phyloP scores from a whole-genome alignment of 108 stramenopile species.

The Conticribra guillardii region DNA sequence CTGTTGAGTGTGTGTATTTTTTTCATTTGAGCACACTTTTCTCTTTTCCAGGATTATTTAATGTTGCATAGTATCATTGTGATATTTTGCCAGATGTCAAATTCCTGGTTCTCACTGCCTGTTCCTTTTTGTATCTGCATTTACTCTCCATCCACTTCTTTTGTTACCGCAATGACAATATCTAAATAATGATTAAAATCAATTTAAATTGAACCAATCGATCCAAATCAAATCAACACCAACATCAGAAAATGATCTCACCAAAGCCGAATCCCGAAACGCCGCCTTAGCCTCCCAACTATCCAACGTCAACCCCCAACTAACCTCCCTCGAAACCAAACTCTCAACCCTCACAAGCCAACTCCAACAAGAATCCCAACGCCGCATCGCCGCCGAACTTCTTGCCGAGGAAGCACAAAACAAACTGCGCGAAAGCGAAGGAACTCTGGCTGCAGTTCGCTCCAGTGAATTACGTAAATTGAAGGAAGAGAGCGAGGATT shows the following conservation, averaged over 20 bases:
- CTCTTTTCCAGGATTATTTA: no score
- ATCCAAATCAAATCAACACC: no score
- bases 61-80: no score
- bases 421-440: constrained; percentile 72
- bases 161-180: not conserved
- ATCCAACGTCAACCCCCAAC: constrained; percentile 84
- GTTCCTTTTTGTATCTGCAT: no score
- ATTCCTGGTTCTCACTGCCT: no score
- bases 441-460: constrained; percentile 41
- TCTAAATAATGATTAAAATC: no score
- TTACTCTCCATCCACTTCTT: not conserved
- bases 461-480: constrained; percentile 48
- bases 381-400: constrained; percentile 76
- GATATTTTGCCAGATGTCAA: no score
- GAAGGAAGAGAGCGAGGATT: constrained; percentile 78
- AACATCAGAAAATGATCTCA: constrained; percentile 72
- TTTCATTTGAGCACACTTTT: not conserved
- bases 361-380: constrained; percentile 67
- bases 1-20: not conserved
- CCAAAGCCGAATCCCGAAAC: constrained; percentile 82
- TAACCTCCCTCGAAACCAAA: constrained; percentile 74
- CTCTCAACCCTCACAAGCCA: constrained; percentile 64
- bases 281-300: constrained; percentile 83
- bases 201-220: no score
- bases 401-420: constrained; percentile 82